These are phyloP conservation scores for Xylaria intraflava DNA, from an alignment of 495 filamentous ascomycete genomes.

Conservation along the genomic window DNA sequence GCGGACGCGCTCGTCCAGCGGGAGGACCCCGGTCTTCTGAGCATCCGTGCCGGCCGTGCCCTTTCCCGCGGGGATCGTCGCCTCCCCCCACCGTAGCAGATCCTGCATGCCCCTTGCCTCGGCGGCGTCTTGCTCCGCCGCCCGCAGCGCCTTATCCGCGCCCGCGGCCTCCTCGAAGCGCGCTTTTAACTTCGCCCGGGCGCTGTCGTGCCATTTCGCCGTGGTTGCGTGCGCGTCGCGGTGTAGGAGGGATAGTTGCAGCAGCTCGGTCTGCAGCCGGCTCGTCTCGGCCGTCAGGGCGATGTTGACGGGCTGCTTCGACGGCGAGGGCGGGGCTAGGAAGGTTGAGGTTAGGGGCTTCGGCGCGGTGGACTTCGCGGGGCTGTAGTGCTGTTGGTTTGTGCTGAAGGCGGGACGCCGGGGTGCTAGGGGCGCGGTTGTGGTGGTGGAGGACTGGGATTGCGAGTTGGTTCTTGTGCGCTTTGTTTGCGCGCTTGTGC, in stretches of 20 bases:
- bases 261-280: slow-evolving; percentile 61
- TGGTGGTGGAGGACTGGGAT: slow-evolving; percentile 2
- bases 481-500: slow-evolving; percentile 16
- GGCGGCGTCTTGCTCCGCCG: slow-evolving; percentile 24
- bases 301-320: slow-evolving; percentile 47
- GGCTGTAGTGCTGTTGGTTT: slow-evolving; percentile 63
- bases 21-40: slow-evolving; percentile 12
- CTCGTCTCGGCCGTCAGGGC: slow-evolving; percentile 54
- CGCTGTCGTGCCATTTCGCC: slow-evolving; percentile 43
- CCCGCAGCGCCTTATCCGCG: slow-evolving; percentile 26
- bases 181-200: slow-evolving; percentile 31
- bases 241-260: slow-evolving; percentile 67
- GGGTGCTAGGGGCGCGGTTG: slow-evolving; percentile 19
- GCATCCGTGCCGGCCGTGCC: slow-evolving; percentile 19
- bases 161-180: slow-evolving; percentile 35
- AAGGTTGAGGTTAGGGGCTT: slow-evolving; percentile 51
- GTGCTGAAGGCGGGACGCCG: slow-evolving; percentile 54
- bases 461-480: neutral
- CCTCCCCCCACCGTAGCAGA: slow-evolving; percentile 30
- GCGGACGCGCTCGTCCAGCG: slow-evolving; percentile 46
- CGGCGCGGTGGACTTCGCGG: slow-evolving; percentile 49
- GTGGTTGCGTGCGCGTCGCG: slow-evolving; percentile 31
- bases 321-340: slow-evolving; percentile 46
- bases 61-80: slow-evolving; percentile 12
- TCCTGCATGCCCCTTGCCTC: slow-evolving; percentile 35